Conservation (phyloP, 306 rosid species). For the Spatholobus suberectus region DNA sequence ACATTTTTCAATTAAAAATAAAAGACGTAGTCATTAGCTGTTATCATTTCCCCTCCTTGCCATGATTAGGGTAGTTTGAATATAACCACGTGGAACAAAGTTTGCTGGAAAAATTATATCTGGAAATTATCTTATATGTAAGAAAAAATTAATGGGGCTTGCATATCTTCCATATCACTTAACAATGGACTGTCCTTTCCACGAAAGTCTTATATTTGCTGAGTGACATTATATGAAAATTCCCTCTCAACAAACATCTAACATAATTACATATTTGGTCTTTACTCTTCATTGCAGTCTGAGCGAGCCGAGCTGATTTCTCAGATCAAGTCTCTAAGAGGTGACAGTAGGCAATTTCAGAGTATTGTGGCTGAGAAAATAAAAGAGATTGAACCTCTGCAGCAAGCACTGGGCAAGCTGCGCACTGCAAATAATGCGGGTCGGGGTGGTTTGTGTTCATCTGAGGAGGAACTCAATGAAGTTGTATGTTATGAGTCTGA, state of each 20-base stretch:
- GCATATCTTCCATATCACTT: background rate
- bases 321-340: slow-evolving; percentile 80
- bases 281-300: slow-evolving; percentile 55
- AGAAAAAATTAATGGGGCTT: background rate
- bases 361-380: slow-evolving; percentile 73
- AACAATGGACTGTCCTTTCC: background rate
- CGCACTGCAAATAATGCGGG: slow-evolving; percentile 72
- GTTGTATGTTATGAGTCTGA: slow-evolving; percentile 53
- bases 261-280: slow-evolving; percentile 9
- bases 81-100: background rate
- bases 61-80: background rate
- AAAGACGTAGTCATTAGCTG: background rate
- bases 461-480: slow-evolving; percentile 89
- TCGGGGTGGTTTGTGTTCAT: slow-evolving; percentile 79
- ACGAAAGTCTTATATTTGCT: background rate
- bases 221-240: background rate
- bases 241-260: background rate
- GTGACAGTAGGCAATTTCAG: slow-evolving; percentile 69
- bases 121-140: background rate
- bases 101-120: background rate
- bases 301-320: slow-evolving; percentile 76
- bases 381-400: slow-evolving; percentile 87
- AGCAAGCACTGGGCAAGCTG: slow-evolving; percentile 89
- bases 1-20: background rate
- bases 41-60: background rate